Evolutionary conservation across 495 filamentous ascomycete species (phyloP).

Genomic region (Talaromyces wortmannii): DNA sequence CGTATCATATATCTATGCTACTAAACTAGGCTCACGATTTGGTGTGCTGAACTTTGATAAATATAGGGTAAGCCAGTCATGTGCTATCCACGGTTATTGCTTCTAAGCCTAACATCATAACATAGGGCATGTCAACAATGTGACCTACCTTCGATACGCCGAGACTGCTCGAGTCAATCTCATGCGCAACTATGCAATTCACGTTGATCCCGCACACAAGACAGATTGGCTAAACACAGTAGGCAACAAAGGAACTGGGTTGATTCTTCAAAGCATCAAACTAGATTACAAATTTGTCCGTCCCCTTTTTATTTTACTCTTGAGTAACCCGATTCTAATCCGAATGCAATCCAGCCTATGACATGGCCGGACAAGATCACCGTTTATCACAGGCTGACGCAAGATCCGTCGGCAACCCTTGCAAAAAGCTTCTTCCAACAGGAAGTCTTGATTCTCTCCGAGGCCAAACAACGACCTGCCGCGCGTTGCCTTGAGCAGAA

Average conservation of each 20-base stretch:
- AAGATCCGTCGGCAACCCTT: slow-evolving; percentile 30
- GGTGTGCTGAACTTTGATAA: neutral
- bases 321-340: slow-evolving; percentile 1
- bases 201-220: slow-evolving; percentile 60
- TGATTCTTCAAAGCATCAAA: slow-evolving; percentile 77
- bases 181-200: slow-evolving; percentile 65
- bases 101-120: neutral
- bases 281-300: slow-evolving; percentile 89
- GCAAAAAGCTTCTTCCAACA: slow-evolving; percentile 47
- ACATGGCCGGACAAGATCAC: slow-evolving; percentile 80
- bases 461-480: slow-evolving; percentile 69
- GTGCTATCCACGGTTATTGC: neutral
- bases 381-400: slow-evolving; percentile 75
- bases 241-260: slow-evolving; percentile 56
- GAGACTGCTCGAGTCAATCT: slow-evolving; percentile 82
- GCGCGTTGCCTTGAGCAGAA: slow-evolving; percentile 77
- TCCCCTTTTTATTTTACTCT: slow-evolving; percentile 2
- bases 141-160: slow-evolving; percentile 76
- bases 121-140: slow-evolving; percentile 81
- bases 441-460: slow-evolving; percentile 64
- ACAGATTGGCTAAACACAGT: slow-evolving; percentile 65
- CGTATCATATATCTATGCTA: neutral
- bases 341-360: slow-evolving; percentile 58
- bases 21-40: neutral
- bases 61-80: neutral